These are phyloP conservation scores for Coemansia interrupta DNA, from an alignment of 192 early-diverging fungal genomes.

Conservation along the genomic window DNA sequence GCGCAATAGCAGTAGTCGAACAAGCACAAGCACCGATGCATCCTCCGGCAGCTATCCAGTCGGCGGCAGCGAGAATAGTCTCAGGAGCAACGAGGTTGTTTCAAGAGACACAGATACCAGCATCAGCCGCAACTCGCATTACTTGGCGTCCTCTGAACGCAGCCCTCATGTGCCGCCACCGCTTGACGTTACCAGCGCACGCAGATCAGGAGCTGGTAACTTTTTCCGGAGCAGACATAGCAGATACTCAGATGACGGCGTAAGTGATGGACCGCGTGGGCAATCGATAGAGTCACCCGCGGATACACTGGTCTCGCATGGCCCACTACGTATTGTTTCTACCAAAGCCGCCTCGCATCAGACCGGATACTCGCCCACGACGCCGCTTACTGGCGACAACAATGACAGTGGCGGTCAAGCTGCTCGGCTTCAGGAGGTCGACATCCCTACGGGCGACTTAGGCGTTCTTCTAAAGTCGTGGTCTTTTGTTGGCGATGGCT, in stretches of 20 bases:
- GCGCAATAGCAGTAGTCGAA: slow-evolving; percentile 8
- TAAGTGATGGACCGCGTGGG: neutral
- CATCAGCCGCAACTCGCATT: slow-evolving; percentile 1
- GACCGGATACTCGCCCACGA: neutral
- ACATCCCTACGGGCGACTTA: slow-evolving; percentile 37
- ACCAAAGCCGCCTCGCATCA: slow-evolving; percentile 1
- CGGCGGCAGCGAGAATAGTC: neutral
- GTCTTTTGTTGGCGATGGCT: slow-evolving; percentile 19
- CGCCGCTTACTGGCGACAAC: neutral
- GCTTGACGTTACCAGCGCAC: slow-evolving; percentile 20
- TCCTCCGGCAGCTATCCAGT: too few relatives aligned
- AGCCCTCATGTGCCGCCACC: slow-evolving; percentile 20
- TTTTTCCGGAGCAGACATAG: slow-evolving; percentile 6
- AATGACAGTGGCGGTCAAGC: neutral
- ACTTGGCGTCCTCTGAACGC: neutral
- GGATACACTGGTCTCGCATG: slow-evolving; percentile 36
- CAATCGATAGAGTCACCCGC: slow-evolving; percentile 25
- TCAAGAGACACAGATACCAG: neutral
- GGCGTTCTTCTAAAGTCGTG: slow-evolving; percentile 43
- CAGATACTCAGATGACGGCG: neutral
- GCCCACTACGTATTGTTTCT: neutral
- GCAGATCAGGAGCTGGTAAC: neutral
- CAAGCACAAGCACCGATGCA: slow-evolving; percentile 1
- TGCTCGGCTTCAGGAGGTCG: slow-evolving; percentile 20
- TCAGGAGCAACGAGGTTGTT: neutral